phyloP scores from a whole-genome alignment of 164 flowering plant genomes.

The Dillenia suffruticosa region DNA sequence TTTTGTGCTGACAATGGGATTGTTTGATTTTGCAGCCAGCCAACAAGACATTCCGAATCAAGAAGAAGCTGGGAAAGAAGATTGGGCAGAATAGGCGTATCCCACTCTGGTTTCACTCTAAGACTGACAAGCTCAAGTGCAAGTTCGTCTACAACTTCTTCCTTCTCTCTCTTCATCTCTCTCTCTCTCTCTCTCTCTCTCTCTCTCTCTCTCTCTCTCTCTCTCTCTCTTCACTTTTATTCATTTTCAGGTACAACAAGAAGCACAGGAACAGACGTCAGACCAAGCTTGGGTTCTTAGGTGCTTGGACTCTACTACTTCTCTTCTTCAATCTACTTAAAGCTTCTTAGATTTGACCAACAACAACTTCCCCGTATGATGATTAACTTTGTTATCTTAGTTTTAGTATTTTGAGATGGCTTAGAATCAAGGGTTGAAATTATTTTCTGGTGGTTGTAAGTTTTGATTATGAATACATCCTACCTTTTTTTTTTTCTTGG shows the following conservation, averaged over 20 bases:
- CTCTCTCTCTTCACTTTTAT: not conserved
- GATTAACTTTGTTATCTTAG: not conserved
- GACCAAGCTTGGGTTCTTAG: conserved; percentile 67
- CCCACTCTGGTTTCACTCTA: not conserved
- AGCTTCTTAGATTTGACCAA: conserved; percentile 2
- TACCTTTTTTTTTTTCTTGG: too few species aligned
- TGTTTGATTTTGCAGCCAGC: not conserved
- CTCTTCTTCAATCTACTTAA: not conserved
- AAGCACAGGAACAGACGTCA: conserved; percentile 80
- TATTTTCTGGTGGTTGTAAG: not conserved
- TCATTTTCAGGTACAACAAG: conserved; percentile 49
- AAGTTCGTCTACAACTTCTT: not conserved
- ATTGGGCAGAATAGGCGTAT: not conserved
- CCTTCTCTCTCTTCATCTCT: conserved; percentile 2
- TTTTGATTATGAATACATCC: too few species aligned
- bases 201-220: conserved; percentile 1
- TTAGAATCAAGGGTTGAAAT: not conserved
- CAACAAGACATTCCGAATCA: not conserved
- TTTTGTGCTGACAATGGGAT: not conserved
- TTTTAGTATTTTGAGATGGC: not conserved
- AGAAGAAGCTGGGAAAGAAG: not conserved
- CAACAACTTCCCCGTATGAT: not conserved
- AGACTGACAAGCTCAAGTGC: not conserved
- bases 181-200: conserved; percentile 5
- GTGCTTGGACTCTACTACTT: not conserved